Conservation (phyloP, 768 basidiomycete species). For the Rhizopogon sp. region DNA sequence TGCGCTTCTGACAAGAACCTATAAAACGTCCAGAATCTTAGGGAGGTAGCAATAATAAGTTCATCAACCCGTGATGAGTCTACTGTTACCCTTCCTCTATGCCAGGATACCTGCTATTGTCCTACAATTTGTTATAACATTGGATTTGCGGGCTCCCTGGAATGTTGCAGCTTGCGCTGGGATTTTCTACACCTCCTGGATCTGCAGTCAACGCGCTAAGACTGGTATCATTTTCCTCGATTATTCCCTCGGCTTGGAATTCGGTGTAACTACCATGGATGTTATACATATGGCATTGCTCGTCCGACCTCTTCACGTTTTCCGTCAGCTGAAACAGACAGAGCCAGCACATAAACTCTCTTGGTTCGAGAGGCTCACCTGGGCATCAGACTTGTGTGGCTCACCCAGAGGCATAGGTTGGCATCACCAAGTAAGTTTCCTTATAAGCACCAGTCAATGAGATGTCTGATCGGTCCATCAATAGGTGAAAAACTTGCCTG, state of each 20-base stretch:
- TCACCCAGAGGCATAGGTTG: slow-evolving; percentile 33
- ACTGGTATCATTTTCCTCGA: neutral
- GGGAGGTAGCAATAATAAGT: neutral
- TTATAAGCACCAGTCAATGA: slow-evolving; percentile 10
- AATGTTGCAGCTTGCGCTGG: neutral
- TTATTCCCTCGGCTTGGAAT: slow-evolving; percentile 1
- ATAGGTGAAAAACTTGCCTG: slow-evolving; percentile 5
- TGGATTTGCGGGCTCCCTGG: neutral
- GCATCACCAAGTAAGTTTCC: slow-evolving; percentile 23
- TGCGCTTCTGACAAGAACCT: neutral
- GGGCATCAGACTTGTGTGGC: slow-evolving; percentile 26
- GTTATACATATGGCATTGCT: slow-evolving; percentile 26
- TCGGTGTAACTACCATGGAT: slow-evolving; percentile 18
- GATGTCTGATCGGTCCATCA: neutral
- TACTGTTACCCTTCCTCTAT: neutral
- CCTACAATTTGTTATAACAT: neutral
- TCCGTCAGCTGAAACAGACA: slow-evolving; percentile 15
- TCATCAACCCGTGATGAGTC: neutral
- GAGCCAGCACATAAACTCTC: slow-evolving; percentile 5
- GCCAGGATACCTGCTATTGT: neutral
- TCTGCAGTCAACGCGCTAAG: neutral
- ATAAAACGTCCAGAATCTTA: neutral
- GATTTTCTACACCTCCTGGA: neutral
- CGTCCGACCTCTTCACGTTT: slow-evolving; percentile 20
- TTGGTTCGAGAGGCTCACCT: slow-evolving; percentile 17